Base-by-base conservation (phyloP, 2,329 filamentous ascomycete species). In the Juglanconis sp. region DNA sequence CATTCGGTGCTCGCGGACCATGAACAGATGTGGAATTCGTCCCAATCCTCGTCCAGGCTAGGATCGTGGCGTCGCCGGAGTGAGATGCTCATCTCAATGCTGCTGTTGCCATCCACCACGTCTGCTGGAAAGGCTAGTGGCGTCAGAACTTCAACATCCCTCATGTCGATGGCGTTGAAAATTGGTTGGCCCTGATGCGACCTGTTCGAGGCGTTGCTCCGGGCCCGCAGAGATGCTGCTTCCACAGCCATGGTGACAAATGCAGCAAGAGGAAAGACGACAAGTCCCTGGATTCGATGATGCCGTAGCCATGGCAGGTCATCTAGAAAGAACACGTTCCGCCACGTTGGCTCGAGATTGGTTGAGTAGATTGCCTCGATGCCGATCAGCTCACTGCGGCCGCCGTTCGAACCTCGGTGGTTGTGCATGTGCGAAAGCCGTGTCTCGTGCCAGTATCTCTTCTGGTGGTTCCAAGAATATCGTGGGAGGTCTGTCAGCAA, bases 291-390 rank as follows among this genome's bases (percentile, higher is more conserved):
- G 69, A 87, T 81, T 58, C 73, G 73, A 71, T 87, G 85, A 64
- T 86, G 81, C 49, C 81, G 76, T 5, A 85, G 74, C 75, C 86
- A 88, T 1, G 87, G 81, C 0, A 82, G 66, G 59, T 82, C 79
- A 44, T 81, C 77, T 1, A 77, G 64, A 10, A 74, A 73, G 35
- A 83, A 66, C 31, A 79, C 73, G 60, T 80, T 81, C 42, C 80
- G 73, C 81, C 81, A 83, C 0, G 72, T 77, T 0, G 78, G 78
- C 65, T 81, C 77, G 2, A 76, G 64, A 9, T 79, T 76, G 52
- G 71, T 80, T 13, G 73, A 79, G 50, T 74, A 74, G 61, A 77
- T 74, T 10, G 76, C 77, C 31, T 77, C 66, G 1, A 74, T 70
- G 5, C 81, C 81, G 2, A 83, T 72, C 2, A 83, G 70, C 42